Evolutionary conservation across 2,329 filamentous ascomycete genomes (phyloP).

Genomic region (Fusarium neocosmosporiellum): DNA sequence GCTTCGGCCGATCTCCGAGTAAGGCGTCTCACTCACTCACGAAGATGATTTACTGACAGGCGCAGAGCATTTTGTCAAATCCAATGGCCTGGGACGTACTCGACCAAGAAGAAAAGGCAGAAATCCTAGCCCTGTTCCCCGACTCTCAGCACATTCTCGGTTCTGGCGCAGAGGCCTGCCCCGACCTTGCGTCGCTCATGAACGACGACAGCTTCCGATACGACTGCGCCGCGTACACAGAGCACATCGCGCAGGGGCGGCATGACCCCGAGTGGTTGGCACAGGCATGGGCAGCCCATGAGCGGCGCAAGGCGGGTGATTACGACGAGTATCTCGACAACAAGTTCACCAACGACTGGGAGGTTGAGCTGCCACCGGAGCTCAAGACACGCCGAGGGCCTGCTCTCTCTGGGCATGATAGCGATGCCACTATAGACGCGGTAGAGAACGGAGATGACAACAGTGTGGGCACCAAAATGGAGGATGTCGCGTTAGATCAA

Average conservation of each 20-base stretch:
- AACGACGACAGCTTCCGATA: constrained; percentile 62
- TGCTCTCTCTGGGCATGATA: neutral
- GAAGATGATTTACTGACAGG: neutral
- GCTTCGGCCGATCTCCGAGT: constrained; percentile 53
- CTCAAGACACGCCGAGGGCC: constrained; percentile 37
- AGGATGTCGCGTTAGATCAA: neutral
- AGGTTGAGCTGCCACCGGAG: constrained; percentile 52
- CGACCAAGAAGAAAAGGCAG: constrained; percentile 46
- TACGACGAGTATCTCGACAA: constrained; percentile 60
- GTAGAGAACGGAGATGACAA: neutral
- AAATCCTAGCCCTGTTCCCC: constrained; percentile 54
- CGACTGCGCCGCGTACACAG: constrained; percentile 58
- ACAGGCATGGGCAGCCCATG: constrained; percentile 63
- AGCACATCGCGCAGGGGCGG: constrained; percentile 58
- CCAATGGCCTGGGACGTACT: constrained; percentile 54
- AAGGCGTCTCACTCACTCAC: neutral
- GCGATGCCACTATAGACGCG: constrained; percentile 27
- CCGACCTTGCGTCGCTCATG: constrained; percentile 55
- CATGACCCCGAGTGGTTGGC: constrained; percentile 65
- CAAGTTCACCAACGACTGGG: constrained; percentile 63
- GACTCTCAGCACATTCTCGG: constrained; percentile 52
- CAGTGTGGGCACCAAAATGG: constrained; percentile 1
- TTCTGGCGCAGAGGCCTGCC: constrained; percentile 51
- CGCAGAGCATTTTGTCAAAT: constrained; percentile 51
- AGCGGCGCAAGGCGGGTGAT: constrained; percentile 58